Evolutionary conservation across 2,329 filamentous ascomycete genomes (phyloP), one percentile per base, ranked within the genome.

Genomic region (Colletotrichum lupini): DNA sequence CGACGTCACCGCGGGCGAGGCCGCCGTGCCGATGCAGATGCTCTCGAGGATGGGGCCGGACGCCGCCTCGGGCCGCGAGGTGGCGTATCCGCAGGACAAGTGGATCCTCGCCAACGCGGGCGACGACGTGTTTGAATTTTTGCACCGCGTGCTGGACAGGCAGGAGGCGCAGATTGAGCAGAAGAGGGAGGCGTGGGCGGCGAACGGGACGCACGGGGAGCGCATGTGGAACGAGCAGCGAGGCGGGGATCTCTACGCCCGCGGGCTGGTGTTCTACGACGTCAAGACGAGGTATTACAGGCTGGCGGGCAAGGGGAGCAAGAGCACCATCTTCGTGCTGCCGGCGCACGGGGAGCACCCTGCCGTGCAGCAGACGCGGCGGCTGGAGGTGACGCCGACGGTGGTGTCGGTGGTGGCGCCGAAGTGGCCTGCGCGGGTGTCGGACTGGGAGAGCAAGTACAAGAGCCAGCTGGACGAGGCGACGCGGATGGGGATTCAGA

Each of bases 81-180:
- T 92, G 28, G 85, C 84, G 1, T 87, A 83, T 77, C 86, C 86
- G 1, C 89, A 91, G 81, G 88, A 90, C 77, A 83, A 84, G 11
- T 91, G 86, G 81, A 79, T 91, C 16, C 81, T 92, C 2, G 86
- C 83, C 74, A 90, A 91, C 73, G 85, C 85, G 0, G 87, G 87
- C 4, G 85, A 89, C 52, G 87, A 89, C 63, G 81, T 89, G 19
- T 87, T 83, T 71, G 76, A 79, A 7, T 81, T 83, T 65, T 78
- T 91, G 22, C 87, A 89, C 76, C 79, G 79, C 16, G 75, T 84
- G 67, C 80, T 91, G 7, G 87, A 90, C 77, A 80, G 77, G 42
- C 78, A 82, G 35, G 88, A 90, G 78, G 80, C 81, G 14, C 76
- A 81, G n/a, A 77, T 82, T n/a, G 77, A 82, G 49, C 77, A 80